These are phyloP conservation scores for Penicillium expansum DNA, from an alignment of 2,329 filamentous ascomycete species.

Conservation along the genomic window DNA sequence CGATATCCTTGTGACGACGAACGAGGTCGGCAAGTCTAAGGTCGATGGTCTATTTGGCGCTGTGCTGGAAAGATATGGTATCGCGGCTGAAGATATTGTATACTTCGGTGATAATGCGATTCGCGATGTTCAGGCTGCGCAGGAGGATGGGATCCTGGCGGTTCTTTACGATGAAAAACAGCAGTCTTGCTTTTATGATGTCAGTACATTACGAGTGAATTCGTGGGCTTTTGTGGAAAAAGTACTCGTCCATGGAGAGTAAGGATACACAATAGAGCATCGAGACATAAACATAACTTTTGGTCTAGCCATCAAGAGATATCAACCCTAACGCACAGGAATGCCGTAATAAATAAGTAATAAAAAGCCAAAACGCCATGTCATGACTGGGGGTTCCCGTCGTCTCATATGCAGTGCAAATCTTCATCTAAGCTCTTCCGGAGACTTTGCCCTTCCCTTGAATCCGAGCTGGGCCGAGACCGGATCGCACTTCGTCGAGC, in stretches of 20 bases:
- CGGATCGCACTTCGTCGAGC: conserved; percentile 82
- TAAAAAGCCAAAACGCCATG: conserved; percentile 24
- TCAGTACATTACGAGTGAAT: conserved; percentile 7
- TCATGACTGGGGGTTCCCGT: conserved; percentile 23
- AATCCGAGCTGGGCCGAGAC: conserved; percentile 72
- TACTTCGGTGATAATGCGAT: conserved; percentile 30
- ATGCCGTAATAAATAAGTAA: conserved; percentile 18
- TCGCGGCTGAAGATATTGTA: conserved; percentile 21
- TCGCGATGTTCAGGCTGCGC: conserved; percentile 29
- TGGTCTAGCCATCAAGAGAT: conserved; percentile 17
- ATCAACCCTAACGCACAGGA: conserved; percentile 18
- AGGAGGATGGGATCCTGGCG: conserved; percentile 23
- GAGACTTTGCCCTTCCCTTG: conserved; percentile 24
- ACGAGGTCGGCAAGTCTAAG: conserved; percentile 32
- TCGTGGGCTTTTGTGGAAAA: conserved; percentile 11
- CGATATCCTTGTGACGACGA: no score
- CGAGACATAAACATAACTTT: conserved; percentile 19
- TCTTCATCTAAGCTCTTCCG: conserved; percentile 31
- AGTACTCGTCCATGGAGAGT: conserved; percentile 11
- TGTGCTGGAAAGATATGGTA: conserved; percentile 23
- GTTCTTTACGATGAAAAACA: conserved; percentile 23
- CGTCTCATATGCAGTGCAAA: conserved; percentile 22
- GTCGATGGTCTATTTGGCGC: conserved; percentile 31
- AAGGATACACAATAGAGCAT: not conserved
- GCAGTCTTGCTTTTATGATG: not conserved